phyloP scores from a whole-genome alignment of 2,329 filamentous ascomycete species.

The Salinomyces thailandicus region DNA sequence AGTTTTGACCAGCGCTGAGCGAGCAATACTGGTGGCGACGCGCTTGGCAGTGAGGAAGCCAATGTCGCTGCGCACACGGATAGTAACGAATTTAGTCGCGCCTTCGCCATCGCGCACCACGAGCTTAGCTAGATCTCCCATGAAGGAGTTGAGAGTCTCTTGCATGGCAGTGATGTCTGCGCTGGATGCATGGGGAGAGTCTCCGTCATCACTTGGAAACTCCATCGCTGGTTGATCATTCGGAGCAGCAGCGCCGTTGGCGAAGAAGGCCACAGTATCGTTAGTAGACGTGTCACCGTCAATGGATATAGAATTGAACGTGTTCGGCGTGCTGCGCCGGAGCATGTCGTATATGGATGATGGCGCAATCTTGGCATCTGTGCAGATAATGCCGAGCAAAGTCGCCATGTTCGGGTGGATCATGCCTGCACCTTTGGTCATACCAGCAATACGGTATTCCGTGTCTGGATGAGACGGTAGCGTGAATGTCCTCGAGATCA shows the following conservation, averaged over 20 bases:
- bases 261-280: constrained; percentile 88
- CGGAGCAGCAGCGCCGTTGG: constrained; percentile 69
- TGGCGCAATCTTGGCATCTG: constrained; percentile 71
- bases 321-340: constrained; percentile 62
- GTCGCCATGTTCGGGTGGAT: constrained; percentile 99
- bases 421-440: constrained; percentile 98
- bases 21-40: constrained; percentile 79
- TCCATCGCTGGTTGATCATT: constrained; percentile 3
- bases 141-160: constrained; percentile 62
- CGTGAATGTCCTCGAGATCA: constrained; percentile 72
- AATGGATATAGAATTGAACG: constrained; percentile 94
- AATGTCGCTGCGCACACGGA: constrained; percentile 50
- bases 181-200: background rate
- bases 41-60: constrained; percentile 48
- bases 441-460: constrained; percentile 79
- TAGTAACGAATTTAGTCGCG: constrained; percentile 94
- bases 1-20: constrained; percentile 90
- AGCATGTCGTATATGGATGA: constrained; percentile 58
- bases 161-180: constrained; percentile 57
- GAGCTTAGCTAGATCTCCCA: constrained; percentile 76
- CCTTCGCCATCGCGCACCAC: constrained; percentile 94
- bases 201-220: background rate
- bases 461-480: constrained; percentile 67
- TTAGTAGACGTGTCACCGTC: constrained; percentile 97
- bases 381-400: constrained; percentile 80